Percentiles rank a stretch among this genome's conserved stretches.
Evolutionary conservation across 2,329 filamentous ascomycete genomes (phyloP).

Genomic region (Aspergillus carbonarius): DNA sequence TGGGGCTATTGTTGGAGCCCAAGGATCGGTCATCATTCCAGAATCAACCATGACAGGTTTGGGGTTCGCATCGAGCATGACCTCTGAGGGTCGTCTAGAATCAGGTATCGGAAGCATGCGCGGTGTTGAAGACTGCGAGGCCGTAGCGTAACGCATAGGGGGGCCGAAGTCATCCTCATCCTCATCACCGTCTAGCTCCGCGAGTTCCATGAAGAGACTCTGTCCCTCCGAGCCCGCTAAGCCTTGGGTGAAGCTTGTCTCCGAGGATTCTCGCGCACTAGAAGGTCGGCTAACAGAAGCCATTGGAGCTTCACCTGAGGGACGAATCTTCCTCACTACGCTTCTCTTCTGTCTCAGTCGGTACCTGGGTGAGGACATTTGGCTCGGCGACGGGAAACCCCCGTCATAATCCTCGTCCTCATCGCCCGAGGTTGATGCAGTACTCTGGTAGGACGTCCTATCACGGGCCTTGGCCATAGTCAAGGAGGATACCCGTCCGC

Average conservation of each 20-base stretch:
- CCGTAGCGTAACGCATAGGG: constrained; percentile 36
- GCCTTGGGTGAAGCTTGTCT: constrained; percentile 51
- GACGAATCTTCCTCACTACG: constrained; percentile 58
- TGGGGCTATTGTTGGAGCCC: constrained; percentile 40
- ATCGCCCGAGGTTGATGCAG: constrained; percentile 79
- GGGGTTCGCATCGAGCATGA: constrained; percentile 21
- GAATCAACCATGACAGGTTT: constrained; percentile 57
- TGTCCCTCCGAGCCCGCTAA: constrained; percentile 59
- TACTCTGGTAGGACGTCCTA: constrained; percentile 75
- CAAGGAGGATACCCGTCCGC: constrained; percentile 39
- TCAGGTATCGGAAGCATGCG: constrained; percentile 30
- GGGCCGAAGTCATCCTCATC: constrained; percentile 60
- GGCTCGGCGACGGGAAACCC: constrained; percentile 66
- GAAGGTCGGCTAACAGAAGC: constrained; percentile 39
- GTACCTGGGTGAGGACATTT: constrained; percentile 66
- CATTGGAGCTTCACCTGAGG: constrained; percentile 46
- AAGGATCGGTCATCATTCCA: constrained; percentile 63
- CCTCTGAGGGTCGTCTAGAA: constrained; percentile 35
- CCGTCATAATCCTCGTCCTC: constrained; percentile 63
- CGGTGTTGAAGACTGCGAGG: constrained; percentile 42
- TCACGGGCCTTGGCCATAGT: constrained; percentile 52
- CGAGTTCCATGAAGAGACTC: constrained; percentile 88
- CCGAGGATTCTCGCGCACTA: constrained; percentile 53
- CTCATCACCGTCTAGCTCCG: constrained; percentile 69
- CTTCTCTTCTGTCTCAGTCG: constrained; percentile 69